Evolutionary conservation across 2,329 filamentous ascomycete species (phyloP).

Genomic region (Teratosphaeria epicoccoides): DNA sequence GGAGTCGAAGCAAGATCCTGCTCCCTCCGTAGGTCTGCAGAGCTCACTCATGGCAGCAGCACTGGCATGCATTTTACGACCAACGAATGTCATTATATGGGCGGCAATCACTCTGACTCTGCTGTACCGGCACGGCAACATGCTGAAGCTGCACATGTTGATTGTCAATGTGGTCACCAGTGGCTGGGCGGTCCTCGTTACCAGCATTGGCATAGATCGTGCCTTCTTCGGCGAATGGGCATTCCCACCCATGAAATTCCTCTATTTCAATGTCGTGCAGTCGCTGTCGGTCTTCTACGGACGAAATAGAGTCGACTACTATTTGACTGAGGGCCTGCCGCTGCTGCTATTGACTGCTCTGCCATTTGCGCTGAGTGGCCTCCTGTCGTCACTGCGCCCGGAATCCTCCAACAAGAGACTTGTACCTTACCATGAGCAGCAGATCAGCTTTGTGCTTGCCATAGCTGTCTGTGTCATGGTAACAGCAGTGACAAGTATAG

Average conservation of each 20-base stretch:
- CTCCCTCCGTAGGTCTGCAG: constrained; percentile 27
- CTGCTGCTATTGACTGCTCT: constrained; percentile 74
- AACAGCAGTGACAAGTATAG: constrained; percentile 59
- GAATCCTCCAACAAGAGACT: neutral
- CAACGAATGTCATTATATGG: constrained; percentile 87
- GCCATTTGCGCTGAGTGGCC: constrained; percentile 59
- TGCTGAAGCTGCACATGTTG: constrained; percentile 9
- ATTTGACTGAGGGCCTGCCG: constrained; percentile 78
- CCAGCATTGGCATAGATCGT: constrained; percentile 60
- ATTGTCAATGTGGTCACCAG: constrained; percentile 6
- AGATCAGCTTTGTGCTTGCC: constrained; percentile 41
- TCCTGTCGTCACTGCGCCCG: constrained; percentile 26
- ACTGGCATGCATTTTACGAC: constrained; percentile 72
- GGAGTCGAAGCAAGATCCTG: neutral
- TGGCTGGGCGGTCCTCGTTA: constrained; percentile 47
- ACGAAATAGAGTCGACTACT: constrained; percentile 83
- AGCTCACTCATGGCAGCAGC: constrained; percentile 65
- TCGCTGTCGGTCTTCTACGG: constrained; percentile 90
- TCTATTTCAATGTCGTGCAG: constrained; percentile 83
- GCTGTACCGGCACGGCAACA: constrained; percentile 33
- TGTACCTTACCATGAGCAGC: constrained; percentile 6
- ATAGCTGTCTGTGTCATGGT: constrained; percentile 49
- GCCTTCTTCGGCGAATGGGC: constrained; percentile 78
- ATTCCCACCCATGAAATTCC: constrained; percentile 75
- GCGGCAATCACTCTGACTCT: constrained; percentile 50